These are phyloP conservation scores for Fragaria ananassa DNA, from an alignment of 306 rosid species.

Conservation along the genomic window DNA sequence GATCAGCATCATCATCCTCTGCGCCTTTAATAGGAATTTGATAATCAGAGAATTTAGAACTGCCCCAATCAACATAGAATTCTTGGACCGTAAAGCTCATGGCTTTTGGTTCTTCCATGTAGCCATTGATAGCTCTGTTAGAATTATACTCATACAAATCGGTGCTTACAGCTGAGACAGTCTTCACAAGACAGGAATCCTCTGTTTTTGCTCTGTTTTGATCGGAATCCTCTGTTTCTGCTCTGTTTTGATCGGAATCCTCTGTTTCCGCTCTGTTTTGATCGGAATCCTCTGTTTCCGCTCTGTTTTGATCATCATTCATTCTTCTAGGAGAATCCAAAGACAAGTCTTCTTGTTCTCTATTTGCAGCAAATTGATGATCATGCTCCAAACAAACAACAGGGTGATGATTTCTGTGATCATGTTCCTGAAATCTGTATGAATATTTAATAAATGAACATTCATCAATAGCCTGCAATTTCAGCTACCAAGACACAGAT, in stretches of 20 bases:
- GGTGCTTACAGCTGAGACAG: slow-evolving; percentile 23
- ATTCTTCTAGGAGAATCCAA: slow-evolving; percentile 26
- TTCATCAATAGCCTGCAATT: background rate
- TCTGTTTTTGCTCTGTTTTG: slow-evolving; percentile 20
- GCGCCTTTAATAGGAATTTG: background rate
- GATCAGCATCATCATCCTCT: background rate
- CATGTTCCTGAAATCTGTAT: slow-evolving; percentile 43
- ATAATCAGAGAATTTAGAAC: slow-evolving; percentile 17
- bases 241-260: background rate
- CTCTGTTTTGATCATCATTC: background rate
- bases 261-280: slow-evolving; percentile 1
- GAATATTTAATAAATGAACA: background rate
- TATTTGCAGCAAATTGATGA: slow-evolving; percentile 19
- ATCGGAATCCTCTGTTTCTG: slow-evolving; percentile 7
- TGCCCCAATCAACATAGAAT: slow-evolving; percentile 37
- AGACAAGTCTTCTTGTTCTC: slow-evolving; percentile 35
- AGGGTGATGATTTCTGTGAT: slow-evolving; percentile 6
- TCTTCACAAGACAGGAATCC: slow-evolving; percentile 6
- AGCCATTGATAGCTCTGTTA: slow-evolving; percentile 31
- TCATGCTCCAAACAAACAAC: background rate
- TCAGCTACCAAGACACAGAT: slow-evolving; percentile 3
- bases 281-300: slow-evolving; percentile 14
- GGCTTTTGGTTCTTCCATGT: slow-evolving; percentile 50
- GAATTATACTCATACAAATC: slow-evolving; percentile 36
- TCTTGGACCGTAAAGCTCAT: slow-evolving; percentile 46